Conservation (phyloP, 2,329 filamentous ascomycete species). For the Akanthomyces dipterigenus region DNA sequence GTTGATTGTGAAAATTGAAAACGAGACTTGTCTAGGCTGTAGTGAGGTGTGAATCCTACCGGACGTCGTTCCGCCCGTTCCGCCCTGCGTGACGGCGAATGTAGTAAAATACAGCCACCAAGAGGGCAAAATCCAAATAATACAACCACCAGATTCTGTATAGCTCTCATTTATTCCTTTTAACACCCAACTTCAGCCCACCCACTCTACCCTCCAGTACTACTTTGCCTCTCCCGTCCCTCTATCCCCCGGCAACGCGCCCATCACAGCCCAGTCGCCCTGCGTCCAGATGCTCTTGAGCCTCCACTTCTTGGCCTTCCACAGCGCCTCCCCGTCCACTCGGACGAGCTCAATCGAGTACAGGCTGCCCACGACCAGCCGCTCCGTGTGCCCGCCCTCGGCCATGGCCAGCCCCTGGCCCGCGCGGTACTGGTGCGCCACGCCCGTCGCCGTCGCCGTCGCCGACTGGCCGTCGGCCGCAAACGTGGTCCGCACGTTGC, state of each 20-base stretch:
- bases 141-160: too few relatives aligned
- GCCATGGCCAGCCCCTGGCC: constrained; percentile 1
- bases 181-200: not conserved
- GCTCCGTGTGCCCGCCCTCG: not conserved
- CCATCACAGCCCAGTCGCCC: constrained; percentile 10
- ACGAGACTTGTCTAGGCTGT: too few relatives aligned
- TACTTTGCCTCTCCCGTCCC: not conserved
- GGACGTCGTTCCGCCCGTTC: not conserved
- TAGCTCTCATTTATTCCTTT: too few relatives aligned
- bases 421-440: constrained; percentile 6
- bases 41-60: too few relatives aligned
- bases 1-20: not conserved
- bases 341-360: constrained; percentile 8
- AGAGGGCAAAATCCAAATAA: too few relatives aligned
- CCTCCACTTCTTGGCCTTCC: constrained; percentile 8
- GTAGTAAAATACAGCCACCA: too few relatives aligned
- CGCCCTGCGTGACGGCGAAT: not conserved
- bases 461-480: not conserved
- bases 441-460: constrained; percentile 2
- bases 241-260: not conserved
- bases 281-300: constrained; percentile 9
- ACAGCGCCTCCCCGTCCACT: not conserved
- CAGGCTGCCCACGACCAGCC: not conserved
- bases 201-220: not conserved
- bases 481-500: constrained; percentile 5